Conservation (phyloP, 495 filamentous ascomycete genomes). For the Stereocaulon alpinum region DNA sequence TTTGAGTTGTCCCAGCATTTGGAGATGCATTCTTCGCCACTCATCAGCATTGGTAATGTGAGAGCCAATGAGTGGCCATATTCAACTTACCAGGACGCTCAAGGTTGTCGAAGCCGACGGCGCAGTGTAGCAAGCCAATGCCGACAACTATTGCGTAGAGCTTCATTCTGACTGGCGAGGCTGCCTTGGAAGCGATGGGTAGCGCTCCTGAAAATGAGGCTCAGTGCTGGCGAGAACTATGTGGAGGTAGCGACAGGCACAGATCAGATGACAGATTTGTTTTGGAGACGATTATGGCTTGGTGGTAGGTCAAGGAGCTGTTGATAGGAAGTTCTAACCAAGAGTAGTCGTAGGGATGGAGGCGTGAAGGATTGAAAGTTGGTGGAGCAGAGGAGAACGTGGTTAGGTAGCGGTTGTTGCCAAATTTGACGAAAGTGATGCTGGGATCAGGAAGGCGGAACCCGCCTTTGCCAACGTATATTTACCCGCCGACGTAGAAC, state of each 20-base stretch:
- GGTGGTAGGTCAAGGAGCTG: neutral
- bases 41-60: neutral
- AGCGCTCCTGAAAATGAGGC: neutral
- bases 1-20: constrained; percentile 36
- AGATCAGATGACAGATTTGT: neutral
- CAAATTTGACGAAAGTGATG: neutral
- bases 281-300: neutral
- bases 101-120: neutral
- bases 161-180: constrained; percentile 9
- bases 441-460: constrained; percentile 9
- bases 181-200: neutral
- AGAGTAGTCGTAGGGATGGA: neutral
- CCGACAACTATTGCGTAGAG: neutral
- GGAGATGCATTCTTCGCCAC: constrained; percentile 14
- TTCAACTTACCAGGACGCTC: constrained; percentile 6
- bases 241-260: constrained; percentile 3
- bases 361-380: neutral
- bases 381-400: neutral
- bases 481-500: neutral
- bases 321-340: neutral
- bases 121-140: constrained; percentile 4
- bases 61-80: neutral
- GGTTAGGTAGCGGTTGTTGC: neutral
- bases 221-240: neutral
- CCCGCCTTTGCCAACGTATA: neutral